Evolutionary conservation across 768 basidiomycete genomes (phyloP), one percentile per base, ranked within the genome.

Genomic region (Naganishia onofrii): DNA sequence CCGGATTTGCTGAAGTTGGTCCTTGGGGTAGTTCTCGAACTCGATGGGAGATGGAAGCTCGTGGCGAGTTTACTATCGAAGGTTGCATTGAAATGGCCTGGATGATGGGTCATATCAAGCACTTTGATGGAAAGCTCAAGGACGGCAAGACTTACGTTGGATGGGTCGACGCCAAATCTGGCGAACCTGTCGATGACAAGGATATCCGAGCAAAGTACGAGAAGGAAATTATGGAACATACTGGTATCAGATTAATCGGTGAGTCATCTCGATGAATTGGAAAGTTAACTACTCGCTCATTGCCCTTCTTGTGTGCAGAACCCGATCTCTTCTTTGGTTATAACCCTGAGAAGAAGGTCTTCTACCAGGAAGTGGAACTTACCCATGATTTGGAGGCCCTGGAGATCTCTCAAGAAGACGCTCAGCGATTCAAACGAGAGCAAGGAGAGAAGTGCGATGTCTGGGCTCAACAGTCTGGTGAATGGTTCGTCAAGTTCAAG

Each of bases 31-130:
- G 92, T 78, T 90, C 95, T 19, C 88, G 96, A 70, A 99, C 96
- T 2, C 88, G 96, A 70, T 99, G 96, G 96, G 96, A 99, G 84
- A 98, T 99, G 93, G 96, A 99, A 80, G 94, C 93, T 55, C 86
- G 88, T 55, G 95, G 96, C n/a, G 89, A 95, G 77, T 90, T 98
- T 82, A 93, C 94, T 1, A 94, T 98, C 75, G 90, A 96, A 81
- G 96, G 96, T 23, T 92, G 92, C 77, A 96, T 99, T 77, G 96
- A 99, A 84, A 95, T 99, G 91, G 94, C 95, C 2, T 99, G 95
- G 94, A 89, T 98, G 82, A 98, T 94, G 92, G 95, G 96, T 51
- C 88, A 87, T 83, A 96, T 98, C 86, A 96, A 94, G 82, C 93
- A 99, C 84, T 95, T 97, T 82, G 92, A 99, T 74, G 96, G 96